These are phyloP conservation scores for Boletus insuetus DNA, from an alignment of 768 basidiomycete species.

Conservation along the genomic window DNA sequence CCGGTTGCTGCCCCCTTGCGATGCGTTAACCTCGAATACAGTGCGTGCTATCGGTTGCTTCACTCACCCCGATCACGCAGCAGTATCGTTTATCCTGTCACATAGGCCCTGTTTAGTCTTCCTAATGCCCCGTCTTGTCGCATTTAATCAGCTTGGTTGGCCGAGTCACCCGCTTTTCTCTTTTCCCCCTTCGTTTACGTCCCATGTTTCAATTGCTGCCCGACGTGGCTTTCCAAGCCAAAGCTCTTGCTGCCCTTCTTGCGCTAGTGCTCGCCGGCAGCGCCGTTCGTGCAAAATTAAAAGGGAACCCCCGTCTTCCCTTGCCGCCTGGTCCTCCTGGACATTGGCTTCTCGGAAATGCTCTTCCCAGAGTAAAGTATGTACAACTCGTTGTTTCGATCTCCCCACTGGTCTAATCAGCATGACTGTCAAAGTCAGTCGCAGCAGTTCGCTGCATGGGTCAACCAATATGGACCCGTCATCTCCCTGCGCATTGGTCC, in stretches of 20 bases:
- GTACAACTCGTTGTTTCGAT: background rate
- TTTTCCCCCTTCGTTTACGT: too few species aligned
- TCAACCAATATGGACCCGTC: constrained; percentile 58
- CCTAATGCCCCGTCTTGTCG: too few species aligned
- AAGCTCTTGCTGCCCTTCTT: constrained; percentile 18
- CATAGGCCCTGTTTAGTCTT: too few species aligned
- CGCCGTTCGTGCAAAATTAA: constrained; percentile 9
- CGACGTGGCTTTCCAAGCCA: background rate
- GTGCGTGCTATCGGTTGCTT: background rate
- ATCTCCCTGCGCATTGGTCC: constrained; percentile 54
- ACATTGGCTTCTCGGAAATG: constrained; percentile 34
- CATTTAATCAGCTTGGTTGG: too few species aligned
- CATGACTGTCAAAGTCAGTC: constrained; percentile 19
- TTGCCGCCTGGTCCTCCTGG: constrained; percentile 32
- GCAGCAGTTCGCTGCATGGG: constrained; percentile 55
- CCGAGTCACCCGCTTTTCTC: too few species aligned
- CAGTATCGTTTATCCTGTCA: too few species aligned
- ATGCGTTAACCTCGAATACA: background rate
- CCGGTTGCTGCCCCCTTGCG: background rate
- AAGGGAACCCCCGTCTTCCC: constrained; percentile 16
- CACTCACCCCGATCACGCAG: too few species aligned
- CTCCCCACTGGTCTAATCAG: background rate
- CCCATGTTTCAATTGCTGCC: too few species aligned
- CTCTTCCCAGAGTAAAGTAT: constrained; percentile 28
- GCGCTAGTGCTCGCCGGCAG: constrained; percentile 15